Conservation (phyloP, 148 eudicot species). For the Silene uniflora region DNA sequence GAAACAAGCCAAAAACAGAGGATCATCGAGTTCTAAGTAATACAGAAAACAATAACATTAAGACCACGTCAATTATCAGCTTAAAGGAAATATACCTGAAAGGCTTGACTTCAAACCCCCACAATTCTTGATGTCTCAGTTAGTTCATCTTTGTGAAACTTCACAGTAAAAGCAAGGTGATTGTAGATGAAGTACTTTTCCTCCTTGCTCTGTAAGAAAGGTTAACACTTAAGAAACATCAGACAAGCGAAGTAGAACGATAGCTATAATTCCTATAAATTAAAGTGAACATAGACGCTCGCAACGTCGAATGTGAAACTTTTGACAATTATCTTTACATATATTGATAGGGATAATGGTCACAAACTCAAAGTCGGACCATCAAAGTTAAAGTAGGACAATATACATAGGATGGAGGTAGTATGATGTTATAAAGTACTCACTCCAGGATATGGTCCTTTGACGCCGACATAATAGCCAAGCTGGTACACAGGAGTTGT, state of each 20-base stretch:
- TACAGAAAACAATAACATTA: background rate
- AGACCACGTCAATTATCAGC: background rate
- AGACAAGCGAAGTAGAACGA: constrained; percentile 7
- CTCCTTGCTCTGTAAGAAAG: constrained; percentile 39
- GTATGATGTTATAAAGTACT: constrained; percentile 21
- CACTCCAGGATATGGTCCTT: constrained; percentile 52
- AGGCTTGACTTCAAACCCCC: constrained; percentile 48
- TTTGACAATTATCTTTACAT: no score
- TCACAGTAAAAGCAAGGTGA: constrained; percentile 41
- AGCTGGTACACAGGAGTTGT: constrained; percentile 52
- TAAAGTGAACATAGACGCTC: no score
- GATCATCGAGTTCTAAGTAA: no score
- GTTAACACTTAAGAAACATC: constrained; percentile 18
- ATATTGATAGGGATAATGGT: no score
- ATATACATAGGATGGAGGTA: no score
- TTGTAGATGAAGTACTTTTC: constrained; percentile 47
- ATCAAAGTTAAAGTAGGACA: no score
- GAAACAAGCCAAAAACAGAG: background rate
- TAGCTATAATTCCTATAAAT: background rate
- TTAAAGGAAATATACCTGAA: constrained; percentile 31
- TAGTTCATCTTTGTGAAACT: constrained; percentile 35
- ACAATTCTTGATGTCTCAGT: constrained; percentile 44
- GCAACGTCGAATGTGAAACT: no score
- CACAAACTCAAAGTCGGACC: no score
- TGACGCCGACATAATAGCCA: constrained; percentile 54